Conservation (phyloP, 306 rosid genomes). For the Vachellia collinsii region DNA sequence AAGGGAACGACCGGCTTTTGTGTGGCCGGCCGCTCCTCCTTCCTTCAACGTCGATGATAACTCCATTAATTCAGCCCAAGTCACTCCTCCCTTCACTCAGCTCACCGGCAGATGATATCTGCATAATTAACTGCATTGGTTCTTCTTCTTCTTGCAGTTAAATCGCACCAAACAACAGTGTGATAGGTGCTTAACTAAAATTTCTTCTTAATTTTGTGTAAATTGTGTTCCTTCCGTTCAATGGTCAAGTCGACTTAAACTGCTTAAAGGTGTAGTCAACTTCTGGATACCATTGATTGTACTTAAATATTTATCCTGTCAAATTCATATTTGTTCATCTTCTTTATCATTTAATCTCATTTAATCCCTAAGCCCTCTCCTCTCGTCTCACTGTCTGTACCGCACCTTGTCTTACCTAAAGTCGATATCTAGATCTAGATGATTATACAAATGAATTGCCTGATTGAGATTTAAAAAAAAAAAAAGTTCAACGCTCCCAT, state of each 20-base stretch:
- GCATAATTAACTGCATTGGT: background rate
- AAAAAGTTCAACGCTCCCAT: background rate
- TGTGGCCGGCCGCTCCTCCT: constrained; percentile 28
- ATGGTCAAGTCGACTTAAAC: background rate
- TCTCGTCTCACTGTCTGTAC: background rate
- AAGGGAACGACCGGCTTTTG: constrained; percentile 17
- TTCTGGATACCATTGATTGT: background rate
- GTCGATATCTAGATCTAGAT: background rate
- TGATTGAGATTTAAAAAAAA: background rate
- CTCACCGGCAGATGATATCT: constrained; percentile 31
- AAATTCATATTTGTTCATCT: background rate
- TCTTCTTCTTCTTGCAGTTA: background rate
- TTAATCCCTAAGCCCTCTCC: background rate
- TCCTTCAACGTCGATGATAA: background rate
- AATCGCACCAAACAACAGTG: background rate
- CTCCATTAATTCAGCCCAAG: background rate
- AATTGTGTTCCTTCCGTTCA: background rate
- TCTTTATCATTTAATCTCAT: background rate
- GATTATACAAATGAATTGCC: background rate
- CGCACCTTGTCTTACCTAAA: background rate
- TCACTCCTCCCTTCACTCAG: background rate
- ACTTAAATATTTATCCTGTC: background rate
- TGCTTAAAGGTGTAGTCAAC: background rate
- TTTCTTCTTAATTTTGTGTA: background rate
- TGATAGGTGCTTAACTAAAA: background rate